Evolutionary conservation across 2,329 filamentous ascomycete genomes (phyloP).

Genomic region (Cyanodermella asteris): DNA sequence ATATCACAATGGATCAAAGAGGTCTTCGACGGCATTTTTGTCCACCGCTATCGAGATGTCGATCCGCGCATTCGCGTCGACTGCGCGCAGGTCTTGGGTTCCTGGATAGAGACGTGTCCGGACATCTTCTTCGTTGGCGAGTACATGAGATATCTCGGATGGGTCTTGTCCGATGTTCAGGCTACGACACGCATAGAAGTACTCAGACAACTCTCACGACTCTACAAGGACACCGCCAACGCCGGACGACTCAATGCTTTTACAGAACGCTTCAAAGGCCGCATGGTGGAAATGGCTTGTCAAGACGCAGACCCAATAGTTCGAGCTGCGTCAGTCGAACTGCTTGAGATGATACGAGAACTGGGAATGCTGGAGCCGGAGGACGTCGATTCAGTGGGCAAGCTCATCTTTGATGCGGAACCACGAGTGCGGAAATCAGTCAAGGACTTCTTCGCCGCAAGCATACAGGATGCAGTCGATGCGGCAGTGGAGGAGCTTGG

Average conservation of each 20-base stretch:
- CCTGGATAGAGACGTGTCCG: constrained; percentile 71
- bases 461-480: constrained; percentile 62
- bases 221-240: constrained; percentile 64
- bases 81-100: constrained; percentile 65
- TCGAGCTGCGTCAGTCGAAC: constrained; percentile 55
- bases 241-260: constrained; percentile 63
- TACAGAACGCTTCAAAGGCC: constrained; percentile 70
- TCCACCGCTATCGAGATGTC: constrained; percentile 86
- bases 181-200: constrained; percentile 63
- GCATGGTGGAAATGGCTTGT: constrained; percentile 82
- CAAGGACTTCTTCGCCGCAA: constrained; percentile 73
- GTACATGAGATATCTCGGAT: constrained; percentile 83
- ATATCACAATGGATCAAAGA: constrained; percentile 57
- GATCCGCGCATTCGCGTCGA: constrained; percentile 76
- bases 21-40: constrained; percentile 79
- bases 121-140: constrained; percentile 76
- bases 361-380: constrained; percentile 73
- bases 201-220: constrained; percentile 54
- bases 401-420: constrained; percentile 75
- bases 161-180: constrained; percentile 72
- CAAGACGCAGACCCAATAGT: constrained; percentile 64
- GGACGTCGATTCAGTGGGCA: constrained; percentile 74
- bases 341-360: constrained; percentile 63
- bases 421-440: constrained; percentile 69
- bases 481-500: constrained; percentile 65